Base-by-base conservation (phyloP, 75 land plant species). In the Gnetum montanum region DNA sequence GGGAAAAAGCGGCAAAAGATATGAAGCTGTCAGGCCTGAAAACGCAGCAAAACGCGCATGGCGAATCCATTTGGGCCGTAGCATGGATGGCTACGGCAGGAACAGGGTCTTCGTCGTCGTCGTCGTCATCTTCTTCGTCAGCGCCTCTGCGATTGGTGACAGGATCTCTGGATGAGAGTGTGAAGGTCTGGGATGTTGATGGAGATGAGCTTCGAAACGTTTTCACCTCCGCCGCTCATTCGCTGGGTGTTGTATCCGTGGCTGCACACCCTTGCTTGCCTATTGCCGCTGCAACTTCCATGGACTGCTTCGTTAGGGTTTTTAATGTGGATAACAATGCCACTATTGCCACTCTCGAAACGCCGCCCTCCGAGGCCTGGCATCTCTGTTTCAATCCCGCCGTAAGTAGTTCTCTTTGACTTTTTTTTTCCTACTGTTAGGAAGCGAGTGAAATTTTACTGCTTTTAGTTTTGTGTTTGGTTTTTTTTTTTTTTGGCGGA, bases 351-450 rank as follows among this genome's bases (percentile, higher is more conserved):
- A 83, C 80, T 12, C 91, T 94, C 23, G 98, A 94, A 60, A 85
- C 90, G 28, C 81, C 89, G 6, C 98, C 98, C 6, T 79, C 96
- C 26, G 96, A 94, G 50, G 98, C 88, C 61, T 94, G 98, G 98
- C 70, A 80, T 50, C 70, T 94, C 96, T 80, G 69, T 55, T 94
- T 94, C 59, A 61, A 90, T 70, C 98, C 96, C 46, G 69, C 78
- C 91, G 98, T 86, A 47, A 29, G 37, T 40, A 0, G 20, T 6
- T 33, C n/a, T 46, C 22, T 43, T 20, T 22, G 23, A 16, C 52
- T 57, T 57, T 16, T n/a, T n/a, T n/a, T n/a, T n/a, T n/a, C n/a
- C n/a, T n/a, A n/a, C n/a, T n/a, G n/a, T n/a, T n/a, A n/a, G n/a
- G n/a, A n/a, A n/a, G n/a, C n/a, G n/a, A n/a, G n/a, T n/a, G n/a